phyloP scores from a whole-genome alignment of 768 basidiomycete species.

The Suillus subaureus region DNA sequence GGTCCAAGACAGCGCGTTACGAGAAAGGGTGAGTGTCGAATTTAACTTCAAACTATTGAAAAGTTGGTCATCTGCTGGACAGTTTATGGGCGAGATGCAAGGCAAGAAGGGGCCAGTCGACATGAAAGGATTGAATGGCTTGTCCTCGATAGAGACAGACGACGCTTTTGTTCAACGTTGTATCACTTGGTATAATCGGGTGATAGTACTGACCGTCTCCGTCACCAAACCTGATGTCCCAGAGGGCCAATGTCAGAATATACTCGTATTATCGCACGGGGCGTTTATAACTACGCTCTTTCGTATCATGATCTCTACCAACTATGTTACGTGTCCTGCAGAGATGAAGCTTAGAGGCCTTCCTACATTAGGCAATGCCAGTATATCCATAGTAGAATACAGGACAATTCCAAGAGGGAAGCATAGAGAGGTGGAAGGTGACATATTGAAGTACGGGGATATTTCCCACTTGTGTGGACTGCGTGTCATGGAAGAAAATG shows the following conservation, averaged over 20 bases:
- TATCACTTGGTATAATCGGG: conserved; percentile 61
- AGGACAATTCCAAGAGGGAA: conserved; percentile 28
- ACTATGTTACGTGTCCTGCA: conserved; percentile 38
- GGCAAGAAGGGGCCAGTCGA: conserved; percentile 37
- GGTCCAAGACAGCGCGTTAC: conserved; percentile 46
- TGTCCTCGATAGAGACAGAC: conserved; percentile 27
- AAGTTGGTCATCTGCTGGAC: conserved; percentile 6
- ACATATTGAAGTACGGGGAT: conserved; percentile 56
- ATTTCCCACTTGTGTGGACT: conserved; percentile 49
- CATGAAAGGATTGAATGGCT: conserved; percentile 11
- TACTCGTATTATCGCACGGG: conserved; percentile 70
- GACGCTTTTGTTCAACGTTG: conserved; percentile 51
- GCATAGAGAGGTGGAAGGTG: conserved; percentile 30
- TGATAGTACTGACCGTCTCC: conserved; percentile 39
- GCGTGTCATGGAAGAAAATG: conserved; percentile 48
- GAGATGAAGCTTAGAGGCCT: conserved; percentile 19
- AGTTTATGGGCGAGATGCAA: conserved; percentile 68
- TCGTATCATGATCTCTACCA: conserved; percentile 44
- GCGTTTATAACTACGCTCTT: conserved; percentile 61
- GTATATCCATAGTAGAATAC: conserved; percentile 24
- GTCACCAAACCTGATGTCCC: conserved; percentile 25
- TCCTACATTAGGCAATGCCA: conserved; percentile 26
- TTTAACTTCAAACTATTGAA: background rate
- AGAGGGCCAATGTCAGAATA: conserved; percentile 31
- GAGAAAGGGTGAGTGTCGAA: conserved; percentile 62